Conservation (phyloP, 306 rosid species). For the Inga laurina region DNA sequence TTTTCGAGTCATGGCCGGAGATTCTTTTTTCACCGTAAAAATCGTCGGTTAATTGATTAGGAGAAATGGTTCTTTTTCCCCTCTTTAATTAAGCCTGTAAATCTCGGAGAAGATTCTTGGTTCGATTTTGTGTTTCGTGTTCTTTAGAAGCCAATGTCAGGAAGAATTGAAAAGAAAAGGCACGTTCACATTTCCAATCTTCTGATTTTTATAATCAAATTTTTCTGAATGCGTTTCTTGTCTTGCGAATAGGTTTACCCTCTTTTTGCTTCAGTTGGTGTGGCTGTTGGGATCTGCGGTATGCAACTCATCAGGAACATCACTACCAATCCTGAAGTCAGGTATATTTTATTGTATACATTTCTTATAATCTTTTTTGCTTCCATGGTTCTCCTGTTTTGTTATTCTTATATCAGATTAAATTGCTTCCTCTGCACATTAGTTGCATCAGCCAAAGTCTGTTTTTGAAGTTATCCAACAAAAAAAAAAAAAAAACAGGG, state of each 20-base stretch:
- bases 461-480: too few relatives aligned
- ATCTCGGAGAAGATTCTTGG: not conserved
- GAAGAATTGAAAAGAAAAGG: not conserved
- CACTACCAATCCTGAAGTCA: conserved; percentile 74
- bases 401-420: too few relatives aligned
- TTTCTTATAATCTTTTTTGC: too few relatives aligned
- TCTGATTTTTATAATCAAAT: not conserved
- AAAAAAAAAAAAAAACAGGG: too few relatives aligned
- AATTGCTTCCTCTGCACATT: too few relatives aligned
- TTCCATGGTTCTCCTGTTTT: too few relatives aligned
- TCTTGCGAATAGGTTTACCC: conserved; percentile 63
- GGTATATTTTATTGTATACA: conserved; percentile 31
- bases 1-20: not conserved
- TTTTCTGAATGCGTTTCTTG: not conserved
- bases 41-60: not conserved
- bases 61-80: not conserved
- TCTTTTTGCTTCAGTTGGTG: conserved; percentile 68
- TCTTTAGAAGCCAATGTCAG: not conserved
- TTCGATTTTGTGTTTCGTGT: not conserved
- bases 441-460: too few relatives aligned
- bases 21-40: not conserved
- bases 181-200: not conserved
- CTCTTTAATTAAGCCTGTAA: not conserved
- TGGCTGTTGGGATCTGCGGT: conserved; percentile 64
- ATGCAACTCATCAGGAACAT: conserved; percentile 78